Evolutionary conservation across 768 basidiomycete genomes (phyloP).

Genomic region (Boletus rubescentipes): DNA sequence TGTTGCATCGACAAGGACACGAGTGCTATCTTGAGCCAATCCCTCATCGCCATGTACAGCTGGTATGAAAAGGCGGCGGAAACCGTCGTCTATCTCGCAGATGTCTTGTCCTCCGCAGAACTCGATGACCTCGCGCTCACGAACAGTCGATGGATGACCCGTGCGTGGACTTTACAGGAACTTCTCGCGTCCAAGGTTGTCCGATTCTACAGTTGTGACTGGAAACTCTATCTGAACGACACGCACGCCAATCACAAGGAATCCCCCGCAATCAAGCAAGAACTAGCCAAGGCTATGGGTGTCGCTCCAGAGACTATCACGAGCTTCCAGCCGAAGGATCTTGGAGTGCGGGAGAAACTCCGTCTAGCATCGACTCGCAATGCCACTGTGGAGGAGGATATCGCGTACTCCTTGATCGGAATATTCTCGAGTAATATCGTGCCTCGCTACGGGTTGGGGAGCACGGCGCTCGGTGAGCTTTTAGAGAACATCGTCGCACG

Average conservation of each 20-base stretch:
- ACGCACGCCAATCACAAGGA: constrained; percentile 9
- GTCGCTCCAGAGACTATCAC: neutral
- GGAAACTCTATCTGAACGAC: constrained; percentile 11
- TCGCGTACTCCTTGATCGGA: constrained; percentile 11
- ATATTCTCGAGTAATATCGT: constrained; percentile 11
- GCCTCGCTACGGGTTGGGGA: constrained; percentile 1
- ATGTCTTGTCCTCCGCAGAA: neutral
- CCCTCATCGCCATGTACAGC: neutral
- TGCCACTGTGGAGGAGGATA: constrained; percentile 7
- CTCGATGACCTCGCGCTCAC: neutral
- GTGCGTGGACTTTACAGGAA: constrained; percentile 14
- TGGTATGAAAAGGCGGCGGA: neutral
- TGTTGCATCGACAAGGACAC: neutral
- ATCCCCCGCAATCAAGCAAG: constrained; percentile 5
- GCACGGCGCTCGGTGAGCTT: constrained; percentile 2
- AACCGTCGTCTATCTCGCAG: neutral
- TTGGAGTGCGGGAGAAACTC: constrained; percentile 8
- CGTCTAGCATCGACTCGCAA: constrained; percentile 4
- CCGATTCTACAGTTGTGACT: constrained; percentile 8
- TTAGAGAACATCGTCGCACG: constrained; percentile 6
- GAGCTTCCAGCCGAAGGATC: neutral
- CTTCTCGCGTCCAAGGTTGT: constrained; percentile 11
- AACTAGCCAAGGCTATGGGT: constrained; percentile 6
- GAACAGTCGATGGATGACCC: constrained; percentile 5
- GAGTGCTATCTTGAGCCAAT: neutral